Evolutionary conservation across 164 flowering plant genomes (phyloP), one percentile per base, ranked within the genome.

Genomic region (Stephania yunnanensis): DNA sequence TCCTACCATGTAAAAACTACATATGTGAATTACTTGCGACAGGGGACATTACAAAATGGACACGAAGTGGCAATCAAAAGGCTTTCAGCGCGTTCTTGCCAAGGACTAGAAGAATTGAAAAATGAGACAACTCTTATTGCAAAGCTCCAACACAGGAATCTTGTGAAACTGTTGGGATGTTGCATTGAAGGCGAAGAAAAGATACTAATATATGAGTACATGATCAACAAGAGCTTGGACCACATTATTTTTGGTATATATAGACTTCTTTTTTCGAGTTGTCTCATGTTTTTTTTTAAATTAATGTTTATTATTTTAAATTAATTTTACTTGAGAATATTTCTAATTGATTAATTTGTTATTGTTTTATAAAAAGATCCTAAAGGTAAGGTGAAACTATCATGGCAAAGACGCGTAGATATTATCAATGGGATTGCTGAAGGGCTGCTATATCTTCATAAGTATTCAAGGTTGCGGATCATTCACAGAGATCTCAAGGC

Each of bases 71-170:
- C 69, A 0, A 30, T 64, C 8, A 64, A 64, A 66, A 66, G 36
- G 65, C 65, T 61, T 13, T 61, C 65, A n/a, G 19, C n/a, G 19
- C 7, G 22, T 7, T 74, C 76, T 12, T 15, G 42, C 19, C 76
- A 74, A 61, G 75, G 75, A 42, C 10, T 30, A 5, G 69, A 61
- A 44, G 75, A 73, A 52, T 44, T 73, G 4, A 73, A 73, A 52
- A 73, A 73, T 63, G 75, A 73, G 52, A 17, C 53, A 36, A 46
- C 45, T 1, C 69, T 73, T 5, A 61, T 73, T 61, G 75, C 75
- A 11, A 15, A 73, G 44, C 29, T 74, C 36, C 76, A 74, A 67
- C 76, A 74, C 45, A 74, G 36, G 30, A 74, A 65, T 20, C 61
- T 74, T 10, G 70, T 74, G 6, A 65, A 55, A 31, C 58, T 74